phyloP scores from a whole-genome alignment of 2,329 filamentous ascomycete genomes.

The Alternaria sp. region DNA sequence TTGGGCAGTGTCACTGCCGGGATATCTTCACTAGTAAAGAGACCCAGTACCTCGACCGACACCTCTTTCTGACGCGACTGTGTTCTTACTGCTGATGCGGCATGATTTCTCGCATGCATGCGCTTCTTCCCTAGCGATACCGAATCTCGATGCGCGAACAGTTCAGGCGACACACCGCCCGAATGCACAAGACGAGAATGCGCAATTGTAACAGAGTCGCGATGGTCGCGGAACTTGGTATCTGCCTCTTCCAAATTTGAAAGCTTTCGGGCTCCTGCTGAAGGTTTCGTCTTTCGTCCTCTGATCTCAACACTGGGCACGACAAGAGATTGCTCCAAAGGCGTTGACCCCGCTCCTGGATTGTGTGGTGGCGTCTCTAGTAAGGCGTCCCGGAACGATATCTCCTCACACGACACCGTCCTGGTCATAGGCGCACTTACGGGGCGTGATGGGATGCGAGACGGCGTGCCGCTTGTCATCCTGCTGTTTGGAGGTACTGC shows the following conservation, averaged over 20 bases:
- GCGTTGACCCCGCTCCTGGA: background rate
- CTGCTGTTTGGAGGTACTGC: slow-evolving; percentile 44
- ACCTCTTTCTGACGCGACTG: slow-evolving; percentile 1
- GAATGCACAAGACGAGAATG: slow-evolving; percentile 36
- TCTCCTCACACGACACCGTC: slow-evolving; percentile 23
- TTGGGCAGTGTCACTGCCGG: slow-evolving; percentile 7
- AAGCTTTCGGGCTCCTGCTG: slow-evolving; percentile 25
- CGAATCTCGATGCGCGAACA: slow-evolving; percentile 36
- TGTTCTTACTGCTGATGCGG: background rate
- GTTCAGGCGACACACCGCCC: slow-evolving; percentile 28
- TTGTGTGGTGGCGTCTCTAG: background rate
- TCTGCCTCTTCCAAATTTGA: slow-evolving; percentile 45
- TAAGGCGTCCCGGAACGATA: background rate
- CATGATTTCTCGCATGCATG: slow-evolving; percentile 37
- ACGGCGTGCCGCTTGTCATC: slow-evolving; percentile 34
- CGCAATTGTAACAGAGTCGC: slow-evolving; percentile 45
- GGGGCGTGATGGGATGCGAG: slow-evolving; percentile 32
- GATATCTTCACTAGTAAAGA: slow-evolving; percentile 8
- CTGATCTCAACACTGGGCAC: slow-evolving; percentile 20
- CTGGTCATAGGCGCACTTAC: slow-evolving; percentile 30
- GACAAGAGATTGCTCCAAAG: slow-evolving; percentile 10
- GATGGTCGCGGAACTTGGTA: slow-evolving; percentile 41
- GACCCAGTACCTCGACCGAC: background rate
- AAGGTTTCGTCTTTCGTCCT: slow-evolving; percentile 9
- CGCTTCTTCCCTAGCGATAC: slow-evolving; percentile 39